Conservation (phyloP, 1,284 basidiomycete genomes). For the Stygiomarasmius scandens region DNA sequence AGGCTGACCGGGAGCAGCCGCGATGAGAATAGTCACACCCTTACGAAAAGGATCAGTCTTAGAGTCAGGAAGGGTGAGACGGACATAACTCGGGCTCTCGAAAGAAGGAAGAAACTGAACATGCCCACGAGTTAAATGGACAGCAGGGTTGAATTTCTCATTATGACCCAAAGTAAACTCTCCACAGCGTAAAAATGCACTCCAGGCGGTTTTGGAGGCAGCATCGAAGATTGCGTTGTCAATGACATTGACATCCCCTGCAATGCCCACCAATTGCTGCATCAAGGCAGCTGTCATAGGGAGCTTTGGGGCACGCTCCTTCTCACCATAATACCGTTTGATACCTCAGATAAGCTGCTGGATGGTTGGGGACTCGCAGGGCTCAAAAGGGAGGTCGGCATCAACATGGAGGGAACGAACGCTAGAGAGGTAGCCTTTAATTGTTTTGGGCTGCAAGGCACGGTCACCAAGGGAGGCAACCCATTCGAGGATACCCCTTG, state of each 20-base stretch:
- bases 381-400: slow-evolving; percentile 22
- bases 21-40: slow-evolving; percentile 32
- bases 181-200: slow-evolving; percentile 21
- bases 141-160: slow-evolving; percentile 10
- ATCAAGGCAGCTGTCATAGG: slow-evolving; percentile 35
- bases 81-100: slow-evolving; percentile 24
- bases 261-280: slow-evolving; percentile 13
- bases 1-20: slow-evolving; percentile 20
- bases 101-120: slow-evolving; percentile 28
- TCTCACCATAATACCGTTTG: slow-evolving; percentile 31
- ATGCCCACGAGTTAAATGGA: slow-evolving; percentile 18
- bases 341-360: slow-evolving; percentile 30
- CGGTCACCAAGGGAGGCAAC: slow-evolving; percentile 24
- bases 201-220: slow-evolving; percentile 25
- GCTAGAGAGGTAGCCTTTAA: slow-evolving; percentile 33
- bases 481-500: slow-evolving; percentile 31
- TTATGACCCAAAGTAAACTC: slow-evolving; percentile 7
- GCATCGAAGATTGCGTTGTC: slow-evolving; percentile 19
- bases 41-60: slow-evolving; percentile 43
- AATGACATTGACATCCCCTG: slow-evolving; percentile 10
- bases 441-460: slow-evolving; percentile 30
- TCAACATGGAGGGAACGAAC: slow-evolving; percentile 31
- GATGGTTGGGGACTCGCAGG: slow-evolving; percentile 24
- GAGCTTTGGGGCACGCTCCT: slow-evolving; percentile 23
- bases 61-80: slow-evolving; percentile 34